Base-by-base conservation (phyloP, 2,329 filamentous ascomycete genomes). In the Cercospora canescens region DNA sequence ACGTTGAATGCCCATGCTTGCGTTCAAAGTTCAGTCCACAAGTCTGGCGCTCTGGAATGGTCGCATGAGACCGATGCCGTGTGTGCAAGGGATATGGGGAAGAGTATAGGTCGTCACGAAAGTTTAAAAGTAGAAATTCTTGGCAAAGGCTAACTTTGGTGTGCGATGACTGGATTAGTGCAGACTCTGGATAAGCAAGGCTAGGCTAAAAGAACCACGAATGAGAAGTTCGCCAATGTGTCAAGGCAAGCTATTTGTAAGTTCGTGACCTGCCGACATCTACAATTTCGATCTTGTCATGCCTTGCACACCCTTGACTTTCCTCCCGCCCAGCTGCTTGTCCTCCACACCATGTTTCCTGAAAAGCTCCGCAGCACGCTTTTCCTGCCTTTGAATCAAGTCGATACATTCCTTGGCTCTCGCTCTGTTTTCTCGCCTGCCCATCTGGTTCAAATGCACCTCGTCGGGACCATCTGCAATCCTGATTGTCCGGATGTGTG, bases 391-490 rank as follows among this genome's bases (percentile, higher is more conserved):
- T 72, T 84, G 80, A 64, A 93, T 88, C 76, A 85, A 86, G 67
- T 84, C 82, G 50, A 89, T 83, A 41, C 69, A 76, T 56, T 71
- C 66, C 30, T 60, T 60, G 72, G 85, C 86, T 70, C 81, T 77
- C 64, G 88, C 89, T 70, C 87, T 86, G 78, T 93, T 94, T 85
- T 95, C 92, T 72, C 93, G 93, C 72, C 86, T 84, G 16, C 91
- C 92, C 82, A 95, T 83, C 81, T 95, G 92, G 78, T 92, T 84
- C 71, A 94, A 80, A 79, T 96, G 95, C 67, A 98, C 95, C 87
- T 99, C 95, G 80, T 99, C 95, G 0, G 95, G 95, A 0, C 95
- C 95, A 80, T 99, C 95, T 0, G 77, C 76, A 57, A 78, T 76
- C 26, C 74, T 48, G 73, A 78, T 77, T 41, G 76, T 77, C 30